Evolutionary conservation across 2,329 filamentous ascomycete genomes (phyloP).

Genomic region (Cordyceps tenuipes): DNA sequence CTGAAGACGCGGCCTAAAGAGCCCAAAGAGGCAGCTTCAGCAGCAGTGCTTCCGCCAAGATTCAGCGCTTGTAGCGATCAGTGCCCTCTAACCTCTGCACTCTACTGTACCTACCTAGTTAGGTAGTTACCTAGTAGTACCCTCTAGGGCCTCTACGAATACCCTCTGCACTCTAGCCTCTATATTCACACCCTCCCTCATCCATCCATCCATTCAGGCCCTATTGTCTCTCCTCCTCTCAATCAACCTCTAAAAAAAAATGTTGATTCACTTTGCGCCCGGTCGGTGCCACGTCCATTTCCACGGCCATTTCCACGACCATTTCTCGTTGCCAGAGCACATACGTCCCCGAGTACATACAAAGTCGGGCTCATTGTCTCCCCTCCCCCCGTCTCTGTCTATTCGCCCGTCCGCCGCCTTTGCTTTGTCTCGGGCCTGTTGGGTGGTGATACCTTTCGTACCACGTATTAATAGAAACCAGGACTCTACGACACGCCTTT

Average conservation of each 20-base stretch:
- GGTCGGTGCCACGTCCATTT: not conserved
- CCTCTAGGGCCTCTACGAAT: too few species aligned
- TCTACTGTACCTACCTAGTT: too few species aligned
- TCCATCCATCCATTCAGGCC: not conserved
- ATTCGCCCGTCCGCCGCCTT: not conserved
- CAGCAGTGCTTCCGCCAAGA: not conserved
- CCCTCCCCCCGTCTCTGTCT: too few species aligned
- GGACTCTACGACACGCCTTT: not conserved
- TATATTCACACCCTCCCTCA: not conserved
- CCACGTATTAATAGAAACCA: conserved; percentile 2
- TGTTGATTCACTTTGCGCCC: conserved; percentile 2
- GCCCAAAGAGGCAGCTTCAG: conserved; percentile 3
- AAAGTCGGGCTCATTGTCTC: too few species aligned
- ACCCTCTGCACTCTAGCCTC: not conserved
- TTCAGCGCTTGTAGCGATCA: too few species aligned
- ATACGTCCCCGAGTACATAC: too few species aligned
- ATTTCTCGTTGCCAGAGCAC: too few species aligned
- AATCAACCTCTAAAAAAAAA: not conserved
- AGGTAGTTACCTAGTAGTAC: too few species aligned
- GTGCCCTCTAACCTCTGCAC: too few species aligned
- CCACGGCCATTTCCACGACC: not conserved
- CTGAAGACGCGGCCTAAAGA: not conserved
- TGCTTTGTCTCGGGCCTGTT: not conserved
- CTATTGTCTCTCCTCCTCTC: conserved; percentile 1
- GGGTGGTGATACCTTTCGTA: conserved; percentile 1